Base-by-base conservation (phyloP, 1,284 basidiomycete species). In the Marasmius sp. region DNA sequence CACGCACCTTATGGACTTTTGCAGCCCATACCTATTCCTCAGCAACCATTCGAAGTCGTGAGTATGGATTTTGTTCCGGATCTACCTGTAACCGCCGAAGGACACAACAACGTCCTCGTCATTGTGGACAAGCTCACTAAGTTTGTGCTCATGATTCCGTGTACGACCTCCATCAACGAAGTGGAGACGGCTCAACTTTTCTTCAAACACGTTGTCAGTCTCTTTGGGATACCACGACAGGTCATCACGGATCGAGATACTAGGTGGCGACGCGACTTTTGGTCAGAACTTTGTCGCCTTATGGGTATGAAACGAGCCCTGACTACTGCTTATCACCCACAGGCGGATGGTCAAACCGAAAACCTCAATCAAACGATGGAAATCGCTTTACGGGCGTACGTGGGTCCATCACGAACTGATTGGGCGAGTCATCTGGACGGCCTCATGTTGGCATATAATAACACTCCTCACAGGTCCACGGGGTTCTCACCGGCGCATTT, bases 291-390 rank as follows among this genome's bases (percentile, higher is more conserved):
- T 1, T 63, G 67, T 14, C 59, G 66, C n/a, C 55, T 64, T 0
- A 48, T 76, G 12, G 67, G 68, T 18, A 71, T 71, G 14, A 62
- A 70, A 54, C 49, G 50, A 14, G 36, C 57, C 5, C 52, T 73
- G 1, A 70, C 73, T 1, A 75, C 70, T 0, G 65, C 75, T 0
- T 72, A 72, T 60, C 73, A 77, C 55, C 74, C 71, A 1, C 74
- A 76, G 60, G 68, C 70, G 0, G 71, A 77, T 58, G 71, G 75
- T 54, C 67, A 73, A 53, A 74, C 74, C 0, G 72, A 78, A 63
- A 63, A 67, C 16, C 60, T 70, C 11, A 76, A 77, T 60, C 71
- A 76, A 61, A 67, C 68, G 61, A 61, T 77, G 3, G 69, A 77
- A 67, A 68, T 62, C 3, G 70, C 71, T 27, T 61, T 77, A 0